Evolutionary conservation across 768 basidiomycete species (phyloP).

Genomic region (Pleurotus giganteus): DNA sequence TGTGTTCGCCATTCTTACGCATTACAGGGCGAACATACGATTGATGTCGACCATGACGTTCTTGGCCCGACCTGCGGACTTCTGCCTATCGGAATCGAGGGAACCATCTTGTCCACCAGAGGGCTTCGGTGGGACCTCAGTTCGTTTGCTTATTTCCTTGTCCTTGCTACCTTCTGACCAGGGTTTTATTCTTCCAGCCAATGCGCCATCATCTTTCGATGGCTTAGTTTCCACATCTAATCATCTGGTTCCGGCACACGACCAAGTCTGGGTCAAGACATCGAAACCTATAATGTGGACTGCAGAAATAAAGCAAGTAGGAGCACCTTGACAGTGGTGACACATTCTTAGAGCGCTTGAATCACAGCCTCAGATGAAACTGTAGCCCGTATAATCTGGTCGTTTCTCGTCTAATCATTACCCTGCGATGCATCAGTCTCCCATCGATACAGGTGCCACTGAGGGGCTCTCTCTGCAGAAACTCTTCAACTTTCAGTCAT

Average conservation of each 20-base stretch:
- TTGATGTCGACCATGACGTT: slow-evolving; percentile 67
- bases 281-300: slow-evolving; percentile 90
- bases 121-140: slow-evolving; percentile 92
- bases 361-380: no score
- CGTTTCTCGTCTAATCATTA: no score
- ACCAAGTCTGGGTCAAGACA: slow-evolving; percentile 70
- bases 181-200: slow-evolving; percentile 35
- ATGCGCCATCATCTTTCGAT: slow-evolving; percentile 73
- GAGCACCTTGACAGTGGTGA: background rate
- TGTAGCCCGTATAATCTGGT: no score
- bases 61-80: slow-evolving; percentile 92
- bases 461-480: no score
- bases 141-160: slow-evolving; percentile 10
- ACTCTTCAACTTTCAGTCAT: no score
- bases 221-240: slow-evolving; percentile 93
- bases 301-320: slow-evolving; percentile 52
- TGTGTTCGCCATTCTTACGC: background rate
- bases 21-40: slow-evolving; percentile 76
- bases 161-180: background rate
- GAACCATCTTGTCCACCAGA: slow-evolving; percentile 72
- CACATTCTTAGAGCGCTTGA: background rate
- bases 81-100: slow-evolving; percentile 85
- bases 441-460: no score
- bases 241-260: slow-evolving; percentile 70
- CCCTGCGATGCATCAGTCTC: no score